These are phyloP conservation scores for Paramecium caudatum DNA, from an alignment of 73 alveolate genomes.

Conservation along the genomic window DNA sequence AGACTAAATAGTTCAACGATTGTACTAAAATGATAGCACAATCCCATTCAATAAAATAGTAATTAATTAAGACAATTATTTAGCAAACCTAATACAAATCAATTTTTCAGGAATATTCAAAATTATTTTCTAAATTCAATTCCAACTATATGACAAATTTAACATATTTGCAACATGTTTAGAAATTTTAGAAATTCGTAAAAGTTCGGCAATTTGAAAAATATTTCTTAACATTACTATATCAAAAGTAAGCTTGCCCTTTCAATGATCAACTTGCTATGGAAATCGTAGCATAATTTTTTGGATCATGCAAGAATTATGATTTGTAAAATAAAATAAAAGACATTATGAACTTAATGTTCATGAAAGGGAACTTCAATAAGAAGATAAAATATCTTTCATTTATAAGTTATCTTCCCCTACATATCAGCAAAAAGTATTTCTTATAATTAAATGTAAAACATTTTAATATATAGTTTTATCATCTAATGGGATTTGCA, in stretches of 20 bases:
- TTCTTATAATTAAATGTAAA: conserved; percentile 36
- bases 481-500: neutral
- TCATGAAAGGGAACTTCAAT: neutral
- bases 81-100: neutral
- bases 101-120: neutral
- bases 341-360: conserved; percentile 3
- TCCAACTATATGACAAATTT: neutral
- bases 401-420: neutral
- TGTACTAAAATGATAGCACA: neutral
- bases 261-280: neutral
- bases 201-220: neutral
- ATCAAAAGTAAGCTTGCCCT: neutral
- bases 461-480: neutral
- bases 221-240: neutral
- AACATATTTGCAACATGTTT: neutral
- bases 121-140: neutral
- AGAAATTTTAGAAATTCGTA: neutral
- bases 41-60: conserved; percentile 8
- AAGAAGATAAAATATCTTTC: conserved; percentile 31
- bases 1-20: neutral
- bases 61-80: neutral
- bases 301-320: conserved; percentile 5
- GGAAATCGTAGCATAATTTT: conserved; percentile 48
- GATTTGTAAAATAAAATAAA: neutral
- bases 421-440: neutral